Evolutionary conservation across 2,329 filamentous ascomycete genomes (phyloP).

Genomic region (Pseudogymnoascus sp.): DNA sequence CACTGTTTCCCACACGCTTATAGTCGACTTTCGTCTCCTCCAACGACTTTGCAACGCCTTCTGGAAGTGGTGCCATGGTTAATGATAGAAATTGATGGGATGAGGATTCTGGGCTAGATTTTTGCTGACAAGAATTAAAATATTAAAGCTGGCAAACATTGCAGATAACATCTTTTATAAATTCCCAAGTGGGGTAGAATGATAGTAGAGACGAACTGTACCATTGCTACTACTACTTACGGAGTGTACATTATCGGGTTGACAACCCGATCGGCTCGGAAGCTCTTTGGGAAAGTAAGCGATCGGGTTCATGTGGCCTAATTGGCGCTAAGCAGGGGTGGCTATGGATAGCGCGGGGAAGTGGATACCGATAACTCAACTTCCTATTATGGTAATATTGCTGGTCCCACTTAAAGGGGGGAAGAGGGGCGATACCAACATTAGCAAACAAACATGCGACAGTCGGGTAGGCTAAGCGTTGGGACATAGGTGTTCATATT

Average conservation of each 20-base stretch:
- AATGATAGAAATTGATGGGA: neutral
- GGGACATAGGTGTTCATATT: neutral
- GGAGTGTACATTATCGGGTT: neutral
- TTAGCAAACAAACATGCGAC: neutral
- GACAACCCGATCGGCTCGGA: constrained; percentile 3
- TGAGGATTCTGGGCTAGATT: neutral
- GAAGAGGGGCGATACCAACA: neutral
- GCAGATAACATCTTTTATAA: constrained; percentile 4
- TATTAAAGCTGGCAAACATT: neutral
- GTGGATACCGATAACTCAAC: neutral
- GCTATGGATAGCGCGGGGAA: neutral
- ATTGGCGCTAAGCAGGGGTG: neutral
- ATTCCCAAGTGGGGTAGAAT: neutral
- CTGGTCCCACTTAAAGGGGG: neutral
- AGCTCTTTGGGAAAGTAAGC: neutral
- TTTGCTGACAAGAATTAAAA: neutral
- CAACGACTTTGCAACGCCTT: constrained; percentile 21
- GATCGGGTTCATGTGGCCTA: neutral
- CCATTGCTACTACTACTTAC: neutral
- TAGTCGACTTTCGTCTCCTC: constrained; percentile 40
- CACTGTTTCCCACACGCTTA: constrained; percentile 49
- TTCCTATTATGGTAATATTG: neutral
- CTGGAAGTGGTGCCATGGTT: neutral
- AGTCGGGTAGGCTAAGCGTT: neutral
- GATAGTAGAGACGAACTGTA: neutral